Percentiles rank a stretch among this genome's conserved stretches.
phyloP scores from a whole-genome alignment of 225 moss, liverwort and hornwort genomes.

The Anthoceros angustus region DNA sequence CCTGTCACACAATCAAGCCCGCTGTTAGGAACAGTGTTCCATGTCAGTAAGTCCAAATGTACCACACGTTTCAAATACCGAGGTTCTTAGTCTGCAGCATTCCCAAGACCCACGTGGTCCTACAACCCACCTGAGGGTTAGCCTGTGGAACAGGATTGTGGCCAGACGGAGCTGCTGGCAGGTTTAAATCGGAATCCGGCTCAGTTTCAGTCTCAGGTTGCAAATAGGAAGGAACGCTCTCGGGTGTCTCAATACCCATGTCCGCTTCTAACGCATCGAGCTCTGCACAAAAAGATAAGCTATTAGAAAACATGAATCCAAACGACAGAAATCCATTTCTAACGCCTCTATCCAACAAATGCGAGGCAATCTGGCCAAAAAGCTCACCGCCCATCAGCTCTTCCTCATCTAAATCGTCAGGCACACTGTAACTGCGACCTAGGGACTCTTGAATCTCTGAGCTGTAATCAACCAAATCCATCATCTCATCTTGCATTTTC shows the following conservation, averaged over 20 bases:
- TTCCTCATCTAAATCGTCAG: conserved; percentile 93
- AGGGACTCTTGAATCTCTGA: conserved; percentile 90
- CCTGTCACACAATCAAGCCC: conserved; percentile 26
- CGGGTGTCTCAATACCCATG: conserved; percentile 71
- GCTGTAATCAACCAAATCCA: conserved; percentile 95
- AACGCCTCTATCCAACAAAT: not conserved
- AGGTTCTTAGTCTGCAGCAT: not conserved
- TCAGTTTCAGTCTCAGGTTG: conserved; percentile 70
- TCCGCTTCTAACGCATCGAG: conserved; percentile 82
- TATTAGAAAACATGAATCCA: conserved; percentile 7
- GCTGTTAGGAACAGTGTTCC: conserved; percentile 11
- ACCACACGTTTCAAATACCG: not conserved
- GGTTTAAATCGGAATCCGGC: conserved; percentile 43
- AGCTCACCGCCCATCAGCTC: conserved; percentile 78
- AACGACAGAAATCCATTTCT: not conserved
- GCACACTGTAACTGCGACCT: conserved; percentile 91
- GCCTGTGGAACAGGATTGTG: conserved; percentile 36
- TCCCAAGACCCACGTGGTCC: not conserved
- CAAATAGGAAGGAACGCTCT: conserved; percentile 82
- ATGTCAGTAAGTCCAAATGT: not conserved
- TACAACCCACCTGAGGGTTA: conserved; percentile 33
- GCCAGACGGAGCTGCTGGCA: conserved; percentile 74
- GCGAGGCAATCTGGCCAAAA: not conserved
- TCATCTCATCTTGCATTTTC: conserved; percentile 99
- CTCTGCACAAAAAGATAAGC: conserved; percentile 30